Conservation (phyloP, 2,329 filamentous ascomycete genomes). For the Balansia obtecta region DNA sequence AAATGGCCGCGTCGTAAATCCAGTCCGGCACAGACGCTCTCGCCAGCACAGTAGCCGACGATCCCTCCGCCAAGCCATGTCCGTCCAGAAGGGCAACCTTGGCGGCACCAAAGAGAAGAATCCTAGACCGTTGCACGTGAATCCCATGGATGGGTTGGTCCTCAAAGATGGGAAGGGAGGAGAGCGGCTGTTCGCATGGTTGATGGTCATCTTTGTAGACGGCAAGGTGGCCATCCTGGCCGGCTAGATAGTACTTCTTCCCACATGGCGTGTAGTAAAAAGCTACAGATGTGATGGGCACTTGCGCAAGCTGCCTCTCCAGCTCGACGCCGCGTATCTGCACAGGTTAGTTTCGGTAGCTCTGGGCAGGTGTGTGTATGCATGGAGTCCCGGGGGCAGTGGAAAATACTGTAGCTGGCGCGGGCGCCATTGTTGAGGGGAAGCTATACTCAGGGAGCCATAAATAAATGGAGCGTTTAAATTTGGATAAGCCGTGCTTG, state of each 20-base stretch:
- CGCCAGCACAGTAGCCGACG: slow-evolving; percentile 5
- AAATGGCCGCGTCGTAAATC: slow-evolving; percentile 57
- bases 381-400: not conserved
- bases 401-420: not conserved
- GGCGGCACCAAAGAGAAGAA: slow-evolving; percentile 59
- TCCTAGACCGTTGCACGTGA: slow-evolving; percentile 22
- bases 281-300: slow-evolving; percentile 47
- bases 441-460: slow-evolving; percentile 1
- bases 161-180: slow-evolving; percentile 42
- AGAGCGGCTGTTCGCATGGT: slow-evolving; percentile 17
- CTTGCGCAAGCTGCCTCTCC: slow-evolving; percentile 28
- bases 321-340: slow-evolving; percentile 9
- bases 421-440: not conserved
- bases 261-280: slow-evolving; percentile 29
- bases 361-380: not conserved
- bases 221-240: slow-evolving; percentile 46
- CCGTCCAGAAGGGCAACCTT: slow-evolving; percentile 33
- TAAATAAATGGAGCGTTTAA: not conserved
- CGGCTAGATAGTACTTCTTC: slow-evolving; percentile 37
- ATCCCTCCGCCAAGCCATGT: slow-evolving; percentile 10
- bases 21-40: slow-evolving; percentile 50
- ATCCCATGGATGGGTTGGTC: slow-evolving; percentile 68
- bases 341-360: not conserved
- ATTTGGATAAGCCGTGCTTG: not conserved
- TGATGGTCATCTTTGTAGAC: slow-evolving; percentile 32